Percentiles rank a stretch among this genome's conserved stretches.
Evolutionary conservation across 2,329 filamentous ascomycete species (phyloP).

Genomic region (Fusarium anthophilum): DNA sequence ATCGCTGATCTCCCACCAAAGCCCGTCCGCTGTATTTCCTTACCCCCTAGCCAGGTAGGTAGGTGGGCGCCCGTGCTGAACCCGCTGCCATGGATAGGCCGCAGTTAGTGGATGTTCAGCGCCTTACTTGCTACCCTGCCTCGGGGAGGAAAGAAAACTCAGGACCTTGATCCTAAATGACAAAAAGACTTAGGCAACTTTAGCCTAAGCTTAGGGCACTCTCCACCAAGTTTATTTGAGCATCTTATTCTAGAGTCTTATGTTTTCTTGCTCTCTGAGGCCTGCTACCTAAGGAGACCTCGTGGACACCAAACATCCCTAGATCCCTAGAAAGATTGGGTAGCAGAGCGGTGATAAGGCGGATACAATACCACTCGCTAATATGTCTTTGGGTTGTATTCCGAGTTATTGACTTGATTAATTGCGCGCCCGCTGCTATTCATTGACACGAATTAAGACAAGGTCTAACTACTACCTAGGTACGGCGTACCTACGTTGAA

Average conservation of each 20-base stretch:
- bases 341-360: not conserved
- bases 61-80: not conserved
- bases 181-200: too few relatives aligned
- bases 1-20: too few relatives aligned
- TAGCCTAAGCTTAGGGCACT: too few relatives aligned
- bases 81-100: not conserved
- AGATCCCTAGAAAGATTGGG: not conserved
- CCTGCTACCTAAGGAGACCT: not conserved
- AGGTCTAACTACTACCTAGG: not conserved
- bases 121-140: not conserved
- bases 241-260: too few relatives aligned
- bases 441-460: not conserved
- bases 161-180: too few relatives aligned
- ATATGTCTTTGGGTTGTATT: not conserved
- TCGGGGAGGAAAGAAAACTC: too few relatives aligned
- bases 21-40: too few relatives aligned
- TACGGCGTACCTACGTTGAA: not conserved
- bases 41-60: too few relatives aligned
- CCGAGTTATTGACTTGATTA: not conserved
- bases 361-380: not conserved
- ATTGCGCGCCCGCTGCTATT: not conserved
- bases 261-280: too few relatives aligned
- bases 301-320: slow-evolving; percentile 15
- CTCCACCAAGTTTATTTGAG: too few relatives aligned
- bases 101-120: slow-evolving; percentile 26